Conservation (phyloP, 2,329 filamentous ascomycete species). For the Aspergillus quadrilineatus region DNA sequence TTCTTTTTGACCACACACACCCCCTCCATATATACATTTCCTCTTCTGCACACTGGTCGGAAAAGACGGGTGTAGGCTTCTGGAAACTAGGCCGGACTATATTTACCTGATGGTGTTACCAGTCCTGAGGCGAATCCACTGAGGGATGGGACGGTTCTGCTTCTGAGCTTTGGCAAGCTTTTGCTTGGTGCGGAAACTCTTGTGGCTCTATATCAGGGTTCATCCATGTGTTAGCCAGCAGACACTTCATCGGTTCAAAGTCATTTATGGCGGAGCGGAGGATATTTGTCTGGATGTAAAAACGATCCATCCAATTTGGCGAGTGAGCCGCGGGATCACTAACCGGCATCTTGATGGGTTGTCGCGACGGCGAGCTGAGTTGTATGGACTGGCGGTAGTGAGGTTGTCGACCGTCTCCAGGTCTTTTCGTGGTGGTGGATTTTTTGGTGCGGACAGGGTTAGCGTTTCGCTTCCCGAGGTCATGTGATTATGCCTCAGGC, state of each 20-base stretch:
- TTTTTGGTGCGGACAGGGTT: slow-evolving; percentile 43
- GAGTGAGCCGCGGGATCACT: slow-evolving; percentile 18
- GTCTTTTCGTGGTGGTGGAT: slow-evolving; percentile 30
- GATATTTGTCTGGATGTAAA: background rate
- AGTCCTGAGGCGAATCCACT: slow-evolving; percentile 99
- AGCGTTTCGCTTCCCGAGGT: slow-evolving; percentile 39
- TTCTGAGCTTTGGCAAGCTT: slow-evolving; percentile 99
- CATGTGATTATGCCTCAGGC: slow-evolving; percentile 36
- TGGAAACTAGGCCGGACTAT: slow-evolving; percentile 9
- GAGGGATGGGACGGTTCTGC: slow-evolving; percentile 99
- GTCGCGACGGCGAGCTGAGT: slow-evolving; percentile 40
- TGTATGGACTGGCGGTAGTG: slow-evolving; percentile 33
- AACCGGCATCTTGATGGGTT: slow-evolving; percentile 58
- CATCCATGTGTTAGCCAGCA: slow-evolving; percentile 14
- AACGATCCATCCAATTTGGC: background rate
- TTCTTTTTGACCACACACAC: background rate
- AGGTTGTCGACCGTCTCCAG: slow-evolving; percentile 35
- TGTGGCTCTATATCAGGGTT: slow-evolving; percentile 73
- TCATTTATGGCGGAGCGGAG: background rate
- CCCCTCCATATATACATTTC: background rate
- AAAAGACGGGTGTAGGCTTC: background rate
- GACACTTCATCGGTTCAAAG: background rate
- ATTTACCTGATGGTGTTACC: slow-evolving; percentile 99
- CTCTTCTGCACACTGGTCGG: slow-evolving; percentile 1
- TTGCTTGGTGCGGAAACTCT: slow-evolving; percentile 99